Conservation (phyloP, 2,329 filamentous ascomycete genomes). For the Diaporthe ampelina region DNA sequence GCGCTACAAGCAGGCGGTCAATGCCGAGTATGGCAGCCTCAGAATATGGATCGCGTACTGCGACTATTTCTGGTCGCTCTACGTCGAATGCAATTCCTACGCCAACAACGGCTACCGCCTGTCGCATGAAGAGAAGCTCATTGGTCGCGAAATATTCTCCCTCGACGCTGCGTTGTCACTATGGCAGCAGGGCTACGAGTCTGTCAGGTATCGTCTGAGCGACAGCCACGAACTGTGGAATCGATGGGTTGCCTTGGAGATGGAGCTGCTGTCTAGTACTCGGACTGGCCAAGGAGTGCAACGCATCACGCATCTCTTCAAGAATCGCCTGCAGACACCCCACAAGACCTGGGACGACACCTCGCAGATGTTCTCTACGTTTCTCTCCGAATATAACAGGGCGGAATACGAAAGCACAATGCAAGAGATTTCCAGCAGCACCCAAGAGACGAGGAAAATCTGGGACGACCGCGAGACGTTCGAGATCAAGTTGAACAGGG, state of each 20-base stretch:
- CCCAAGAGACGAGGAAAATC: constrained; percentile 73
- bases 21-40: constrained; percentile 80
- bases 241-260: constrained; percentile 79
- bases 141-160: constrained; percentile 80
- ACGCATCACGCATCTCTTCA: constrained; percentile 77
- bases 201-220: constrained; percentile 79
- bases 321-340: constrained; percentile 78
- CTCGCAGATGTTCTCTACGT: constrained; percentile 80
- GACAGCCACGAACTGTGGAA: constrained; percentile 87
- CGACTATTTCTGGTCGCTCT: constrained; percentile 82
- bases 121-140: constrained; percentile 76
- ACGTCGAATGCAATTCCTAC: constrained; percentile 72
- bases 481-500: constrained; percentile 75
- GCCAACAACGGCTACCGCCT: constrained; percentile 63
- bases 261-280: constrained; percentile 74
- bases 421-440: constrained; percentile 74
- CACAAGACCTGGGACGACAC: constrained; percentile 83
- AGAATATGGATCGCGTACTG: constrained; percentile 84
- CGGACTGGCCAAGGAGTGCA: constrained; percentile 70
- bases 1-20: constrained; percentile 77
- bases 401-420: constrained; percentile 81
- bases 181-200: constrained; percentile 79
- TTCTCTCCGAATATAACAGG: constrained; percentile 79
- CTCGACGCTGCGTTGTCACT: constrained; percentile 76
- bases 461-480: constrained; percentile 76